Evolutionary conservation across 768 basidiomycete species (phyloP), one percentile per base, ranked within the genome.

Genomic region (Rhodotorula sphaerocarpa): DNA sequence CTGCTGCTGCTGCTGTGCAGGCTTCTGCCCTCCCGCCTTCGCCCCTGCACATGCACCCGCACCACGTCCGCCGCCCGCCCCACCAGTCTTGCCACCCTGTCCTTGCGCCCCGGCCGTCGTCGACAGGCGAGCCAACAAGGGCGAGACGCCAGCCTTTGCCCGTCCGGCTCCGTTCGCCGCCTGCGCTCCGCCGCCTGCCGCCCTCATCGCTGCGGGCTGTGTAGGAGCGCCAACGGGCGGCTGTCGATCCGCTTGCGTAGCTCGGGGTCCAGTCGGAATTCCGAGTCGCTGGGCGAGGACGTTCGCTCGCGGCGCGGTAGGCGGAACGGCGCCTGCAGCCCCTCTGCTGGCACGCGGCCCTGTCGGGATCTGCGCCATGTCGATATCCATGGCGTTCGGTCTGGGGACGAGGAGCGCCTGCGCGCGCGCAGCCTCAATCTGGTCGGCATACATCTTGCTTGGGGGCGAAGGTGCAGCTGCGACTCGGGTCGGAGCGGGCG

Each of bases 391-490:
- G 25, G 43, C 31, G 44, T 44, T 9, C 36, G 36, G 36, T 9
- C 36, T 9, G 36, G 36, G 10, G 31, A 18, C 43, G 2, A 25
- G 25, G 27, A 41, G 36, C 18, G 39, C 52, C 11, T 47, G 12
- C 0, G 16, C 15, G 28, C 50, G 48, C 28, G 45, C 34, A 12
- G 36, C 41, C 20, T 25, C 61, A 27, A 62, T 45, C 25, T 33
- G 31, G 61, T 62, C 61, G 39, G 61, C 54, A 31, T 56, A 56
- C 61, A 62, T 62, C 36, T 52, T 62, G 27, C 61, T 56, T 21
- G 42, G 55, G 20, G 30, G 2, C 7, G 21, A 14, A 28, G 23
- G 3, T 2, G 27, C 11, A 39, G 42, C 23, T 5, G 41, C 11
- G 5, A 14, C 16, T 12, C 0, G 4, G 6, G 41, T 20, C 31